Conservation (phyloP, 495 filamentous ascomycete genomes). For the Ramalina peruviana region DNA sequence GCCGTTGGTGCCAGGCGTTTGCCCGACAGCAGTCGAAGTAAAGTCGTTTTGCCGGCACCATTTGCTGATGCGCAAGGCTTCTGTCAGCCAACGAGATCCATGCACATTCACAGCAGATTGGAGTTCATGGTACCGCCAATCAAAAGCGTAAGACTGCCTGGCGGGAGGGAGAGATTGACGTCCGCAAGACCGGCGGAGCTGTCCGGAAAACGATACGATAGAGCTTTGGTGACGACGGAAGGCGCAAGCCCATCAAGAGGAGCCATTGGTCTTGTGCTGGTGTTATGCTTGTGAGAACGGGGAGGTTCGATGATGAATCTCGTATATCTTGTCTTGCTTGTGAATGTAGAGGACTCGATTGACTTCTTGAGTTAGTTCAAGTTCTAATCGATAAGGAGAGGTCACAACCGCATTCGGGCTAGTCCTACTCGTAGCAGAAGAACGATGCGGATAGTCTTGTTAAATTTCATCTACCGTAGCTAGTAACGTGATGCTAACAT, state of each 20-base stretch:
- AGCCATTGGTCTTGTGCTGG: neutral
- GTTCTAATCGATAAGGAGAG: too few relatives aligned
- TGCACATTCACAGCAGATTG: too few relatives aligned
- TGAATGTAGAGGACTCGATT: too few relatives aligned
- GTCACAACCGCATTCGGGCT: too few relatives aligned
- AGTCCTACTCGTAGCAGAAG: too few relatives aligned
- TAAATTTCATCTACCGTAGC: too few relatives aligned
- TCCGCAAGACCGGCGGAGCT: constrained; percentile 54
- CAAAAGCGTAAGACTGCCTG: constrained; percentile 74
- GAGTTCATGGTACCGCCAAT: constrained; percentile 55
- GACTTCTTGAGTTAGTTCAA: too few relatives aligned
- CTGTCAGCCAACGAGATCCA: neutral
- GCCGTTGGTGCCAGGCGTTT: constrained; percentile 73
- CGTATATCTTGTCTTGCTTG: too few relatives aligned
- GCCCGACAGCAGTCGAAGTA: constrained; percentile 79
- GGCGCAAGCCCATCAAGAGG: constrained; percentile 19
- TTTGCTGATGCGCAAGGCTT: constrained; percentile 44
- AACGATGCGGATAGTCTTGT: too few relatives aligned
- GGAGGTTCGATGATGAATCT: too few relatives aligned
- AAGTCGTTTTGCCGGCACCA: constrained; percentile 92
- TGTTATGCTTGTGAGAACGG: too few relatives aligned
- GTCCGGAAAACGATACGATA: constrained; percentile 85
- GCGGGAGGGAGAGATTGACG: constrained; percentile 61
- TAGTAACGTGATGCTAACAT: too few relatives aligned
- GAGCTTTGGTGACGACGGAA: constrained; percentile 52